A percentile compares a stretch with the other conserved stretches of the same genome.
phyloP scores from a whole-genome alignment of 2,329 filamentous ascomycete genomes.

The Calycina marina region DNA sequence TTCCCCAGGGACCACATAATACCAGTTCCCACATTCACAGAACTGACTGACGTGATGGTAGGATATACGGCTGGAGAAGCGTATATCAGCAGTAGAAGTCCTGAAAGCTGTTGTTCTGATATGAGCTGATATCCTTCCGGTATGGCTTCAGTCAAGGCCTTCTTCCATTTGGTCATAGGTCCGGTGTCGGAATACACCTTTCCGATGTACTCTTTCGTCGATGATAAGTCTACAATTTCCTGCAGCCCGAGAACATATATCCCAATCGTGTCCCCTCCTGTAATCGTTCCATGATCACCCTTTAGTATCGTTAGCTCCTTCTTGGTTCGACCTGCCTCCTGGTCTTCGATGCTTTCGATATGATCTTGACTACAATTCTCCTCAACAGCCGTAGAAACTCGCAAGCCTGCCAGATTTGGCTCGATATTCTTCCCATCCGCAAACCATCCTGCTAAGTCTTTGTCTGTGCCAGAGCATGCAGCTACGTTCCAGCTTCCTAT shows the following conservation, averaged over 20 bases:
- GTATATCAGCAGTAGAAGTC: conserved; percentile 72
- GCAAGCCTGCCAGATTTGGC: conserved; percentile 42
- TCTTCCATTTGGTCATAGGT: conserved; percentile 66
- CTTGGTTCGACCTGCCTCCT: conserved; percentile 30
- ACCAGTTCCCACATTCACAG: conserved; percentile 73
- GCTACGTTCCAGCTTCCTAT: conserved; percentile 95
- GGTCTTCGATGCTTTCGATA: conserved; percentile 30
- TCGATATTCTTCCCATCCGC: conserved; percentile 59
- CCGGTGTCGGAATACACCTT: conserved; percentile 57
- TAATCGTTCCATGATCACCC: conserved; percentile 24
- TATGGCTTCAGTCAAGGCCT: conserved; percentile 56
- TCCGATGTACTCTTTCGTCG: conserved; percentile 63
- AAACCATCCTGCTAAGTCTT: conserved; percentile 83
- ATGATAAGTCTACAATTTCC: conserved; percentile 78
- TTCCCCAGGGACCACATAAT: conserved; percentile 90
- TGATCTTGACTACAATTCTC: conserved; percentile 19
- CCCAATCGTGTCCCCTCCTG: conserved; percentile 56
- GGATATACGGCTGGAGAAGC: conserved; percentile 63
- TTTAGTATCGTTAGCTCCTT: conserved; percentile 31
- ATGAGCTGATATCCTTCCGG: conserved; percentile 66
- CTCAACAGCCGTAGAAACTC: conserved; percentile 27
- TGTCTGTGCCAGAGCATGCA: conserved; percentile 67
- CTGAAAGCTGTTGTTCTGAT: conserved; percentile 72
- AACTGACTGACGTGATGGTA: conserved; percentile 69
- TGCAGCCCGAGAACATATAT: conserved; percentile 86